Evolutionary conservation across 495 filamentous ascomycete genomes (phyloP).

Genomic region (Aspergillus diversus): DNA sequence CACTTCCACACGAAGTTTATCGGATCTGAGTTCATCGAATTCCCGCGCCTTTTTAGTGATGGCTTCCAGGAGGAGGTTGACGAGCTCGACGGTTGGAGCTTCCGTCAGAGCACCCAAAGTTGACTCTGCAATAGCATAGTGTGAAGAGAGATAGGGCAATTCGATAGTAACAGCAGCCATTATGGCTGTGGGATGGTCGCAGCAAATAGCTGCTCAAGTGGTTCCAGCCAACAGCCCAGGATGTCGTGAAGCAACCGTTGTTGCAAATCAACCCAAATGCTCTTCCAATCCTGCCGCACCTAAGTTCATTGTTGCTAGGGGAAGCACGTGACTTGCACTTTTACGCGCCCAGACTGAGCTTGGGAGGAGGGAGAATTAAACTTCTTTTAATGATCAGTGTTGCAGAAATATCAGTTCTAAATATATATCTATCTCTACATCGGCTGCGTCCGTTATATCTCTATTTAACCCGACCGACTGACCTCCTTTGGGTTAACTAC

Average conservation of each 20-base stretch:
- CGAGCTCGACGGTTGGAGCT: slow-evolving; percentile 76
- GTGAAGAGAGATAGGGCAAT: slow-evolving; percentile 72
- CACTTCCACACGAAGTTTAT: slow-evolving; percentile 85
- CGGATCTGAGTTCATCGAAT: slow-evolving; percentile 73
- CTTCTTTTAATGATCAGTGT: too few relatives aligned
- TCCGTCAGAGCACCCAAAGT: slow-evolving; percentile 68
- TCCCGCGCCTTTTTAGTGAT: slow-evolving; percentile 78
- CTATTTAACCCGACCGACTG: not conserved
- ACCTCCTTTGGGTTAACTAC: not conserved
- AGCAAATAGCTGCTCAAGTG: slow-evolving; percentile 23
- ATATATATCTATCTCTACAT: too few relatives aligned
- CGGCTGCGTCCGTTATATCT: not conserved
- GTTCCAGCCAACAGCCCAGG: slow-evolving; percentile 21
- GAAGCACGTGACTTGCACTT: slow-evolving; percentile 10
- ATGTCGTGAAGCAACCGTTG: slow-evolving; percentile 18
- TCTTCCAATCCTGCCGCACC: slow-evolving; percentile 14
- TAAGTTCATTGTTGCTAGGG: slow-evolving; percentile 17
- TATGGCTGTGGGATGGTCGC: slow-evolving; percentile 32
- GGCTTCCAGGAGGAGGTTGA: slow-evolving; percentile 65
- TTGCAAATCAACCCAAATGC: slow-evolving; percentile 11
- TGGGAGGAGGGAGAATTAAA: not conserved
- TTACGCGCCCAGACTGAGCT: not conserved
- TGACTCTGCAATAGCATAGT: slow-evolving; percentile 70
- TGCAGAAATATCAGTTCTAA: too few relatives aligned
- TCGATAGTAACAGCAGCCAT: slow-evolving; percentile 81